Conservation (phyloP, 23 red algal species). For the Gracilariopsis chorda region DNA sequence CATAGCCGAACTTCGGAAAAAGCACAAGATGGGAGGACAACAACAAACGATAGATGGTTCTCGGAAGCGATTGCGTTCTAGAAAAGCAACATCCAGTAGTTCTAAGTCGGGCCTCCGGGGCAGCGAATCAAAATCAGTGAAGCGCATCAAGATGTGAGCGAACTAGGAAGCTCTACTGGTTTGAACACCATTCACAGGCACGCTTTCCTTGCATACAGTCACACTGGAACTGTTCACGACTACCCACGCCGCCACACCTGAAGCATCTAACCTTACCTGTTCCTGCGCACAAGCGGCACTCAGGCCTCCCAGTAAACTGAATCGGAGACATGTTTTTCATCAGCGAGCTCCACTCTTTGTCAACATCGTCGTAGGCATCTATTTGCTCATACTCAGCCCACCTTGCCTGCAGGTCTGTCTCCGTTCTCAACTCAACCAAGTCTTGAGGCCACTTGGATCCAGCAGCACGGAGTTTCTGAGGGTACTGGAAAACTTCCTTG, state of each 20-base stretch:
- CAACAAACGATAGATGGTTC: conserved; percentile 27
- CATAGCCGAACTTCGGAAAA: conserved; percentile 34
- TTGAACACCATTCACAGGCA: conserved; percentile 43
- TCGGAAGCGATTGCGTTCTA: neutral
- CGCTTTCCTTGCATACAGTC: conserved; percentile 29
- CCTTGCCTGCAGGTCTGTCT: neutral
- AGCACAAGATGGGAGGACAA: neutral
- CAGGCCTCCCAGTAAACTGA: neutral
- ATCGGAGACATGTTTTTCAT: conserved; percentile 9
- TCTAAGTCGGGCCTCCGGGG: neutral
- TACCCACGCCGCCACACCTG: conserved; percentile 42
- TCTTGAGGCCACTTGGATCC: conserved; percentile 10
- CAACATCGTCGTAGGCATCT: conserved; percentile 9
- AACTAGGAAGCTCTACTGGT: neutral
- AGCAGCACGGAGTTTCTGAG: neutral
- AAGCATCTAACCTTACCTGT: conserved; percentile 31
- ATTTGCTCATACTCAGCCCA: conserved; percentile 50
- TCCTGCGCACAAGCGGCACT: conserved; percentile 38
- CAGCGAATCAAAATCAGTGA: neutral
- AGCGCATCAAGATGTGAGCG: neutral
- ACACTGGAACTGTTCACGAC: neutral
- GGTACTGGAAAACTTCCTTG: neutral
- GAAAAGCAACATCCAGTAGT: neutral
- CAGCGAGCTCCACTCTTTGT: conserved; percentile 42
- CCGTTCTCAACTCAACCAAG: neutral